Conservation (phyloP, 2,329 filamentous ascomycete species). For the Alternaria triticina region DNA sequence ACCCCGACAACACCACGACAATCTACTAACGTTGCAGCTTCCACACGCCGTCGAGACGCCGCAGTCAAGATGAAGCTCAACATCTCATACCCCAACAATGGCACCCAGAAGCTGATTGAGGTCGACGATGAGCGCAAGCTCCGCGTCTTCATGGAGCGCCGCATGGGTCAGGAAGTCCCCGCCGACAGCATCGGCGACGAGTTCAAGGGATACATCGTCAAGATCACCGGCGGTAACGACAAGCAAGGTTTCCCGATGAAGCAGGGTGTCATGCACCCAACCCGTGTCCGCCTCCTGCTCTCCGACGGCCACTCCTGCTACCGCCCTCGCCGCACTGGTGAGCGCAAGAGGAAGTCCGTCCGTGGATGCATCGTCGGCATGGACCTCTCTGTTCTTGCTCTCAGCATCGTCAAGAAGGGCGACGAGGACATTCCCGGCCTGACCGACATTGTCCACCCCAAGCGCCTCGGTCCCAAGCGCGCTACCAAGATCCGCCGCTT, state of each 20-base stretch:
- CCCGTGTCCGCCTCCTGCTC: slow-evolving; percentile 97
- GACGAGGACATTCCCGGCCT: slow-evolving; percentile 92
- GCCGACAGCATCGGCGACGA: slow-evolving; percentile 97
- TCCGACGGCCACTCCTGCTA: slow-evolving; percentile 98
- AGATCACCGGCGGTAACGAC: slow-evolving; percentile 99
- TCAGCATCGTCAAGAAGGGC: slow-evolving; percentile 97
- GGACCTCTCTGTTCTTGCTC: slow-evolving; percentile 92
- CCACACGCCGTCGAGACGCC: slow-evolving; percentile 40
- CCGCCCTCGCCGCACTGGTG: slow-evolving; percentile 94
- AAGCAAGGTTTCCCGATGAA: slow-evolving; percentile 99
- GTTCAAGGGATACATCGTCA: slow-evolving; percentile 99
- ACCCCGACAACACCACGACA: slow-evolving; percentile 29
- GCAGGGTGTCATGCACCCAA: slow-evolving; percentile 99
- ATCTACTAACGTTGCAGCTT: slow-evolving; percentile 48
- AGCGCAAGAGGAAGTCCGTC: slow-evolving; percentile 99
- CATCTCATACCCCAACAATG: slow-evolving; percentile 94
- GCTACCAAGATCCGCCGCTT: slow-evolving; percentile 99
- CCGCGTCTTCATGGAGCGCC: slow-evolving; percentile 98
- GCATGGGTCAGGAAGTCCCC: slow-evolving; percentile 90
- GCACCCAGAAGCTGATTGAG: slow-evolving; percentile 99
- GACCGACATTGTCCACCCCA: slow-evolving; percentile 97
- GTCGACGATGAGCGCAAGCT: slow-evolving; percentile 99
- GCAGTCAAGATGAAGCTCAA: slow-evolving; percentile 74
- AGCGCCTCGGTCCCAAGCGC: slow-evolving; percentile 99
- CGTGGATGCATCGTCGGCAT: slow-evolving; percentile 98